These are phyloP conservation scores for Neckera pumila DNA, from an alignment of 225 moss, liverwort and hornwort species.

Conservation along the genomic window DNA sequence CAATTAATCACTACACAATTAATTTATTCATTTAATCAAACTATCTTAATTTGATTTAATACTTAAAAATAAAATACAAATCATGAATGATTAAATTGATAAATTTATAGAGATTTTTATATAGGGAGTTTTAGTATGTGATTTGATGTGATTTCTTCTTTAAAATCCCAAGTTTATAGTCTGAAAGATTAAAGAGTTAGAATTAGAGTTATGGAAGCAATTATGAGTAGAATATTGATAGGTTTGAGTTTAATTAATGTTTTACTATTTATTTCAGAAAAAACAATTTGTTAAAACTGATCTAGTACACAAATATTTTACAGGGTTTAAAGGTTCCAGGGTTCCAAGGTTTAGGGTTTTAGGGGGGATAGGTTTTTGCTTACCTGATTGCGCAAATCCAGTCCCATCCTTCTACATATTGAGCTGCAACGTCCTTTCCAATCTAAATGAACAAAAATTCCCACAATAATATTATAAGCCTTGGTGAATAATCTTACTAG, in stretches of 20 bases:
- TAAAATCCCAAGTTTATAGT: no score
- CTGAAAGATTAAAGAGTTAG: neutral
- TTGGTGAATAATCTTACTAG: neutral
- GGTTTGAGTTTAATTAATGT: neutral
- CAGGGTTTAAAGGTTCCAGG: no score
- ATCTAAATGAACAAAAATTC: conserved; percentile 19
- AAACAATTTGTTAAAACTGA: neutral
- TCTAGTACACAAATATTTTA: neutral
- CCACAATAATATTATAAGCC: neutral
- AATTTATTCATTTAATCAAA: neutral
- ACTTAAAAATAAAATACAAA: neutral
- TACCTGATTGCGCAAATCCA: conserved; percentile 82
- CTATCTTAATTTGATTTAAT: neutral
- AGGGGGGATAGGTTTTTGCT: no score
- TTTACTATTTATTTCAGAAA: neutral
- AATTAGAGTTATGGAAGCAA: neutral
- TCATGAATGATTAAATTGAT: no score
- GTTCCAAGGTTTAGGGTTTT: no score
- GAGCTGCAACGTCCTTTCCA: conserved; percentile 85
- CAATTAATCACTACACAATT: neutral
- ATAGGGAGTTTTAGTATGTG: rapidly evolving
- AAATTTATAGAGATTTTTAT: no score
- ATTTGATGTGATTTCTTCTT: neutral
- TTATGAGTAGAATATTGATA: neutral
- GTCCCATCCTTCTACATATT: conserved; percentile 95